These are phyloP conservation scores for Fusarium beomiforme DNA, from an alignment of 2,329 filamentous ascomycete genomes.

Conservation along the genomic window DNA sequence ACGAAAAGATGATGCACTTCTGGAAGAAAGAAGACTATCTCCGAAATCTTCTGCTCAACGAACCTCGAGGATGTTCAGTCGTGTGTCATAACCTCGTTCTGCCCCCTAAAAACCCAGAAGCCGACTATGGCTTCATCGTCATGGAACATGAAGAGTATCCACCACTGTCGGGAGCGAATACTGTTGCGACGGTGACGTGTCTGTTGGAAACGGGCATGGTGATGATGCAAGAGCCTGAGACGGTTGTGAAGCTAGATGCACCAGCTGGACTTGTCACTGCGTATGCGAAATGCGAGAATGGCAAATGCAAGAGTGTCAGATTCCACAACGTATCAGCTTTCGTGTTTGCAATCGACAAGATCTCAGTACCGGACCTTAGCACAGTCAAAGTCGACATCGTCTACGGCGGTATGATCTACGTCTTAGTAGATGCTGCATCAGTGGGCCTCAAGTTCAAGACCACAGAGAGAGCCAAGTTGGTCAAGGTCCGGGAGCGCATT, in stretches of 20 bases:
- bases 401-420: slow-evolving; percentile 36
- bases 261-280: slow-evolving; percentile 31
- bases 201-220: slow-evolving; percentile 33
- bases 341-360: slow-evolving; percentile 25
- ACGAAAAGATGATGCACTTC: slow-evolving; percentile 33
- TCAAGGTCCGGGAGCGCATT: slow-evolving; percentile 29
- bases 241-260: slow-evolving; percentile 26
- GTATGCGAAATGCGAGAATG: slow-evolving; percentile 16
- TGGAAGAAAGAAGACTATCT: slow-evolving; percentile 24
- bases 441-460: slow-evolving; percentile 25
- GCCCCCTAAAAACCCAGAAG: slow-evolving; percentile 21
- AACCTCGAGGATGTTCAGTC: slow-evolving; percentile 22
- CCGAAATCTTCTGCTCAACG: slow-evolving; percentile 26
- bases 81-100: slow-evolving; percentile 33
- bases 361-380: slow-evolving; percentile 12
- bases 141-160: slow-evolving; percentile 36
- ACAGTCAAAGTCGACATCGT: slow-evolving; percentile 24
- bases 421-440: slow-evolving; percentile 20
- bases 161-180: slow-evolving; percentile 34
- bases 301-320: slow-evolving; percentile 29
- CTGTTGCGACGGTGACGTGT: slow-evolving; percentile 16
- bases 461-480: slow-evolving; percentile 6
- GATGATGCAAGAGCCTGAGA: slow-evolving; percentile 29
- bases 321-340: slow-evolving; percentile 35
- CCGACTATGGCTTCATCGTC: slow-evolving; percentile 35